Base-by-base conservation (phyloP, 148 eudicot genomes). In the Nepenthes mirabilis region DNA sequence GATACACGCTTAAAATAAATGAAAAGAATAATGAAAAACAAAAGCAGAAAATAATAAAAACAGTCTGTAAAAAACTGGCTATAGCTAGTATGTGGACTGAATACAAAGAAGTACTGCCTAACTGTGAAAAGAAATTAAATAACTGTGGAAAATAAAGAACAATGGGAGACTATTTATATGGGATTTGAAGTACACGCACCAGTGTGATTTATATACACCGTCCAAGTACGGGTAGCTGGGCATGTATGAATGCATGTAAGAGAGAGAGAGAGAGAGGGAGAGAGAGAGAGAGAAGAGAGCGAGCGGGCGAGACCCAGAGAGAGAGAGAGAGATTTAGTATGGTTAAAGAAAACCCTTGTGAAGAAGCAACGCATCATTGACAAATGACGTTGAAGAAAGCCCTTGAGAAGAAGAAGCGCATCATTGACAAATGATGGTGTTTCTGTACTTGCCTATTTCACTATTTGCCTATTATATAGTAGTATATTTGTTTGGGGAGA, bases 361-460 rank as follows among this genome's bases (percentile, higher is more conserved):
- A 33, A 10, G 23, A 50, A 51, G 34, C 34, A 48, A 62, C 23
- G 23, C 74, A 91, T 91, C 84, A 91, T 91, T 87, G 97, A 74
- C 86, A 77, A 82, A 87, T 91, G 90, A 91, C 83, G 72, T 23
- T 54, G 65, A 2, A 37, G 52, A 55, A 36, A 37, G 2, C 14
- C 6, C 8, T 6, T 7, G 11, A 32, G 45, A 33, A 10, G 23
- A 50, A 51, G 34, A 43, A 48, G 58, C 23, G 23, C 74, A 91
- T 91, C 84, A 91, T 91, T 87, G 97, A 74, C 86, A 77, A 82
- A 87, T 91, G 90, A 91, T 85, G 72, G 79, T 75, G 79, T 85
- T 86, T 70, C 75, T 83, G 94, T 85, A 82, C 85, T 85, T 81
- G 56, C 74, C 67, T 36, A 50, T 32, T 47, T 56, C 56, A 52